phyloP scores from a whole-genome alignment of 2,329 filamentous ascomycete species.

The Exophiala lecanii-corni region DNA sequence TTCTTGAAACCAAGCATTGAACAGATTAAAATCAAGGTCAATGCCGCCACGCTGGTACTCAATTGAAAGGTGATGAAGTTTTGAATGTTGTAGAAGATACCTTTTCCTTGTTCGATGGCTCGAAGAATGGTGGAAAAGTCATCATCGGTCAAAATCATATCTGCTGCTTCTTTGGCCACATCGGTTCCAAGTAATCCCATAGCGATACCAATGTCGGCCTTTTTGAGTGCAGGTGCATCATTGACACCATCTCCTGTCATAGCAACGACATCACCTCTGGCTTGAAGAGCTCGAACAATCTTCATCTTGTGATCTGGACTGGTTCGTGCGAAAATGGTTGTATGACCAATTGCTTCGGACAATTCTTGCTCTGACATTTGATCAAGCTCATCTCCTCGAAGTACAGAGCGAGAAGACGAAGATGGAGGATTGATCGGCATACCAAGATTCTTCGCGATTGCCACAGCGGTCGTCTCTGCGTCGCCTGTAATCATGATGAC shows the following conservation, averaged over 20 bases:
- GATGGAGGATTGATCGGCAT: slow-evolving; percentile 66
- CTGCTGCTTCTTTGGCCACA: slow-evolving; percentile 89
- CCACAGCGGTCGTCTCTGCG: slow-evolving; percentile 87
- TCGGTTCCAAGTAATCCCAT: slow-evolving; percentile 96
- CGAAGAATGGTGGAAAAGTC: slow-evolving; percentile 88
- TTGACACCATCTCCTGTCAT: slow-evolving; percentile 99
- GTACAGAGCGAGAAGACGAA: slow-evolving; percentile 57
- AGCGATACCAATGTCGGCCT: slow-evolving; percentile 93
- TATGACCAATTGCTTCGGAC: slow-evolving; percentile 76
- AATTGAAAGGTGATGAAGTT: slow-evolving; percentile 99
- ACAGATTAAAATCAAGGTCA: slow-evolving; percentile 87
- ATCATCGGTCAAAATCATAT: slow-evolving; percentile 84
- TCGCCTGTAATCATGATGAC: slow-evolving; percentile 99
- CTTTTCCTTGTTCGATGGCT: slow-evolving; percentile 97
- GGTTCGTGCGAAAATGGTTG: slow-evolving; percentile 91
- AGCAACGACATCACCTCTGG: slow-evolving; percentile 90
- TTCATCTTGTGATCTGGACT: slow-evolving; percentile 98
- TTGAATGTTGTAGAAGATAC: slow-evolving; percentile 99
- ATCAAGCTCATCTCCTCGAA: slow-evolving; percentile 89
- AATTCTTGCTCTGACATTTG: slow-evolving; percentile 82
- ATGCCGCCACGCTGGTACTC: slow-evolving; percentile 89
- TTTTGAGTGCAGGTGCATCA: slow-evolving; percentile 92
- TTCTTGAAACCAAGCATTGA: slow-evolving; percentile 91
- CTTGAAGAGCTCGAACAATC: slow-evolving; percentile 86
- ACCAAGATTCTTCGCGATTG: slow-evolving; percentile 90